Base-by-base conservation (phyloP, 768 basidiomycete species). In the Harrya chromipes region DNA sequence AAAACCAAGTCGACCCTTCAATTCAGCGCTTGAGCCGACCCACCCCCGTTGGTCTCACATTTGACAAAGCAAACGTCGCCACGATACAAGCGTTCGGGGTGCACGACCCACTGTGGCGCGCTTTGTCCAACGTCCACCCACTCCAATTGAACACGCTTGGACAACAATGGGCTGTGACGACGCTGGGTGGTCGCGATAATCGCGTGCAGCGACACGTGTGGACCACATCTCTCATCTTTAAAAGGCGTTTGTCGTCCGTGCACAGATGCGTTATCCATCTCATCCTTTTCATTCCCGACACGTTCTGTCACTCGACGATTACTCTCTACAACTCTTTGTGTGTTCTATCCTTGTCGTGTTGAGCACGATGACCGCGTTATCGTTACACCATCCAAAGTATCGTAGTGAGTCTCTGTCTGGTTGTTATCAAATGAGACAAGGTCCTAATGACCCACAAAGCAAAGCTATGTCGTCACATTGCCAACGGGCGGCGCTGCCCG, bases 391-490 rank as follows among this genome's bases (percentile, higher is more conserved):
- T 31, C 58, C 61, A 14, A 62, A 59, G 34, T 66, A 66, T 55
- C 68, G 68, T 50, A 68, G 66, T 68, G 44, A 64, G 68, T 68
- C 14, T 11, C 14, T 27, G 11, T 20, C 49, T 27, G 14, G 3
- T 21, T 19, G 19, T 39, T 29, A 40, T 50, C 20, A 39, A 45
- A 39, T 21, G 16, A 10, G 26, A n/a, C 29, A 6, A 27, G 26
- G 16, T 12, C 43, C 16, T 55, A 35, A 61, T 39, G 9, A 17
- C 36, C 43, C 17, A 40, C 41, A 53, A 46, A 71, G 72, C 68
- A 6, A 73, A 68, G 59, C 54, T 68, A 37, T 74, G 72, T 56
- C 64, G 72, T 36, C 67, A 72, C 59, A 65, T 66, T 34, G 53
- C 61, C 37, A 63, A 51, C 29, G 73, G 74, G 31, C 52, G 74